These are phyloP conservation scores for Cladosporium austrohemisphaericum DNA, from an alignment of 2,329 filamentous ascomycete genomes.

Conservation along the genomic window DNA sequence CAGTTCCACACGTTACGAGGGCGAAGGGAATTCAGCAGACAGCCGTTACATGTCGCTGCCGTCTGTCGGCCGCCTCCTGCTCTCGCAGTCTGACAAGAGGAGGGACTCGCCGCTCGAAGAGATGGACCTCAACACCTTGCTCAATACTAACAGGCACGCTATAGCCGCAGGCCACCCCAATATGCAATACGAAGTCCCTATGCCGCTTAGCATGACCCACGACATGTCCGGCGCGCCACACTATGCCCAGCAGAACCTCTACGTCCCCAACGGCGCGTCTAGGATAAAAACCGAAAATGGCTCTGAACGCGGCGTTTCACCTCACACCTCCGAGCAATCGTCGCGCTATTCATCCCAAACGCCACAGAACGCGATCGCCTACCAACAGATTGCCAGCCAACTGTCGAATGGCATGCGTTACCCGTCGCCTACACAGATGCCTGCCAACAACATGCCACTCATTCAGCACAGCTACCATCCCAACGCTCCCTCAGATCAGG, in stretches of 20 bases:
- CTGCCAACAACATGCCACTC: slow-evolving; percentile 43
- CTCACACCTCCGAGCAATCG: slow-evolving; percentile 53
- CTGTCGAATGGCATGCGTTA: slow-evolving; percentile 52
- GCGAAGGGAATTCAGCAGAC: slow-evolving; percentile 2
- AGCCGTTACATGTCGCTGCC: slow-evolving; percentile 28
- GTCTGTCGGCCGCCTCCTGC: slow-evolving; percentile 29
- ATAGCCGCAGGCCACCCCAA: slow-evolving; percentile 31
- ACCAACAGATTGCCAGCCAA: slow-evolving; percentile 47
- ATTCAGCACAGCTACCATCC: slow-evolving; percentile 54
- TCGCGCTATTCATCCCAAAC: slow-evolving; percentile 57
- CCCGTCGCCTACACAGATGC: slow-evolving; percentile 49
- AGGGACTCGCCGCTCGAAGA: slow-evolving; percentile 35
- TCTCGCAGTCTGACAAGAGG: slow-evolving; percentile 31
- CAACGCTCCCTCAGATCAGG: slow-evolving; percentile 43
- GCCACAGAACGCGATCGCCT: slow-evolving; percentile 47
- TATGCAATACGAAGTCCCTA: slow-evolving; percentile 39
- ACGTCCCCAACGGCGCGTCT: slow-evolving; percentile 47
- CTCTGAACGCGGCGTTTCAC: slow-evolving; percentile 56
- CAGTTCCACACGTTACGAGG: slow-evolving; percentile 11
- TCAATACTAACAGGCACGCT: slow-evolving; percentile 37
- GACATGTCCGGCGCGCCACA: slow-evolving; percentile 30
- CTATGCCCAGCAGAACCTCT: slow-evolving; percentile 41
- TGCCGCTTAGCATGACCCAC: slow-evolving; percentile 31
- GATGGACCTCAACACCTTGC: slow-evolving; percentile 35
- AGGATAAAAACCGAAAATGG: slow-evolving; percentile 56